phyloP scores from a whole-genome alignment of 176 grass and related monocot species.

The Hyparrhenia diplandra region DNA sequence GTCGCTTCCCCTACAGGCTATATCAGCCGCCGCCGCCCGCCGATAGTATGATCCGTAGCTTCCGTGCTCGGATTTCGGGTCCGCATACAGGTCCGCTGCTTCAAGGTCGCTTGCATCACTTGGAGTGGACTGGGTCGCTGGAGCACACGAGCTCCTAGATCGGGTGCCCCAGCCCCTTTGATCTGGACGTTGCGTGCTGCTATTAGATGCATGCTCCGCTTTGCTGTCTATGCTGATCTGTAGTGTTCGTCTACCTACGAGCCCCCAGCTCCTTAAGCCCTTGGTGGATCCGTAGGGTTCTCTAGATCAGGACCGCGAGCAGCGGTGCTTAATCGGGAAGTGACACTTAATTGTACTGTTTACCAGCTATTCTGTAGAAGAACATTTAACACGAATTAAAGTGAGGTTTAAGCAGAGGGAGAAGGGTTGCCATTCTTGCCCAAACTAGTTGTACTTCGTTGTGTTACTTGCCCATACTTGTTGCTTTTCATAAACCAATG shows the following conservation, averaged over 20 bases:
- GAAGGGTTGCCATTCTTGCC: background rate
- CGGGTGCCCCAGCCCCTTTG: slow-evolving; percentile 16
- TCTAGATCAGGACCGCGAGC: background rate
- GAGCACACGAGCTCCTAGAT: slow-evolving; percentile 3
- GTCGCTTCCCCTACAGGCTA: background rate
- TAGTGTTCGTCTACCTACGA: background rate
- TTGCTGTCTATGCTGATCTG: background rate
- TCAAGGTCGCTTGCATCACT: background rate
- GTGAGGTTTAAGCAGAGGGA: background rate
- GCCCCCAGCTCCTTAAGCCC: background rate
- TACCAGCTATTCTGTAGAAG: background rate
- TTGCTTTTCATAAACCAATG: background rate
- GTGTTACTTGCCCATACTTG: background rate
- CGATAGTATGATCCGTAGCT: slow-evolving; percentile 9
- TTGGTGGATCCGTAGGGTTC: background rate
- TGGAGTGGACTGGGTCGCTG: slow-evolving; percentile 5
- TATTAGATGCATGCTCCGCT: background rate
- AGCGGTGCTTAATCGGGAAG: background rate
- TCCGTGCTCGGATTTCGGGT: background rate
- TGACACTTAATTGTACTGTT: background rate
- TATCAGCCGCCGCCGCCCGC: no score
- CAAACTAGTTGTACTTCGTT: background rate
- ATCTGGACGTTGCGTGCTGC: slow-evolving; percentile 1
- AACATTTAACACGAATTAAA: background rate
- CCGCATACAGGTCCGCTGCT: background rate